A percentile compares a stretch with the other conserved stretches of the same genome.
These are phyloP conservation scores for Paraurostyla sp. DNA, from an alignment of 73 alveolate species.

Conservation along the genomic window DNA sequence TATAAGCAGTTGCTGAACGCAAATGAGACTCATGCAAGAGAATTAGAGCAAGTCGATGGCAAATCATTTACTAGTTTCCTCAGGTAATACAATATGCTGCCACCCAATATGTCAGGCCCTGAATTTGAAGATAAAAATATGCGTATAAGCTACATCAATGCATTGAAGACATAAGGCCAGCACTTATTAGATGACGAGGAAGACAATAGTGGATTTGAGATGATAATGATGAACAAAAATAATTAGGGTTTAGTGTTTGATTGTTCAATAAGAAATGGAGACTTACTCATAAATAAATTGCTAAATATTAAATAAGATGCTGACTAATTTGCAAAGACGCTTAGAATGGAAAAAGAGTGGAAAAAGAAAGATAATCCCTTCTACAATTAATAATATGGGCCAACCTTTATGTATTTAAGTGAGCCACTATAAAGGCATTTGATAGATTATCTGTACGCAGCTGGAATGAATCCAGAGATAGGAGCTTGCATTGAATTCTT, in stretches of 20 bases:
- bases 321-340: not conserved
- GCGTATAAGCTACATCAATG: not conserved
- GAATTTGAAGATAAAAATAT: slow-evolving; percentile 3
- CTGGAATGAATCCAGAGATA: slow-evolving; percentile 69
- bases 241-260: slow-evolving; percentile 7
- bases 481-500: slow-evolving; percentile 58
- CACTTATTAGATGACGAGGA: not conserved
- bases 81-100: not conserved
- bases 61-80: not conserved
- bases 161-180: not conserved
- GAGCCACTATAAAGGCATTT: slow-evolving; percentile 22
- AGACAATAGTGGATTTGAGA: not conserved
- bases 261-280: not conserved
- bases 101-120: slow-evolving; percentile 9
- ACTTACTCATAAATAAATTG: not conserved
- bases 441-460: slow-evolving; percentile 53
- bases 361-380: not conserved
- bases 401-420: slow-evolving; percentile 38
- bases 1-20: not conserved
- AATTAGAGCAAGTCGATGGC: not conserved
- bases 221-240: not conserved
- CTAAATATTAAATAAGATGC: not conserved
- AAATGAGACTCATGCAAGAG: not conserved
- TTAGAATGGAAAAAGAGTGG: not conserved
- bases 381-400: not conserved